phyloP scores from a whole-genome alignment of 495 filamentous ascomycete genomes.

The Podospora bellae-mahoneyi region DNA sequence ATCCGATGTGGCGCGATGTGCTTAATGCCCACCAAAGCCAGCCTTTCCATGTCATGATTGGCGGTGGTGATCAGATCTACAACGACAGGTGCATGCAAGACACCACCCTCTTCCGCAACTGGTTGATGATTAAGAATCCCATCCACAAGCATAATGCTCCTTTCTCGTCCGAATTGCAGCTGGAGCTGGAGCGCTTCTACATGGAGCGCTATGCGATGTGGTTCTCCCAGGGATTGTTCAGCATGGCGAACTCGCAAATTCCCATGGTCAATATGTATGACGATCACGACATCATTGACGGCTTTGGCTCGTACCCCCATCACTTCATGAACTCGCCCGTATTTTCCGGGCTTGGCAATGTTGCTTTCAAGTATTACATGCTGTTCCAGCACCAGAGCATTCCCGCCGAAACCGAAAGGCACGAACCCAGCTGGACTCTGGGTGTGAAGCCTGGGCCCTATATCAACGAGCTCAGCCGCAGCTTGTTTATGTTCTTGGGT shows the following conservation, averaged over 20 bases:
- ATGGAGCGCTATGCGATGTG: constrained; percentile 80
- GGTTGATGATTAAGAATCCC: constrained; percentile 77
- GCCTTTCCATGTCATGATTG: constrained; percentile 98
- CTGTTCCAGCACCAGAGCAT: constrained; percentile 95
- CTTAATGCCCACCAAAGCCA: constrained; percentile 87
- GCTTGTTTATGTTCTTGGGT: constrained; percentile 80
- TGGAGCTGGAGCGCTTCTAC: constrained; percentile 83
- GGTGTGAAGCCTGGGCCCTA: constrained; percentile 81
- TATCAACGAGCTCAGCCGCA: constrained; percentile 80
- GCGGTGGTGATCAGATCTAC: constrained; percentile 95
- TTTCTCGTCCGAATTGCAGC: constrained; percentile 73
- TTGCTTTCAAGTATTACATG: constrained; percentile 98
- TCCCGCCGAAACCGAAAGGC: constrained; percentile 67
- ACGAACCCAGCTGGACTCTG: constrained; percentile 89
- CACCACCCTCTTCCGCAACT: constrained; percentile 70
- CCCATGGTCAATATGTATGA: constrained; percentile 99
- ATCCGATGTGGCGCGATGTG: constrained; percentile 95
- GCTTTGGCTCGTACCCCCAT: constrained; percentile 88
- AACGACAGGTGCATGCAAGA: constrained; percentile 79
- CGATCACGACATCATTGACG: constrained; percentile 97
- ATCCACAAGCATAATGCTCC: constrained; percentile 69
- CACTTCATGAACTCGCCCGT: constrained; percentile 90
- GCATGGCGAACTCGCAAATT: constrained; percentile 88
- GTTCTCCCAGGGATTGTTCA: constrained; percentile 95
- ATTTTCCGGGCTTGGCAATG: constrained; percentile 80